Base-by-base conservation (phyloP, 768 basidiomycete genomes). In the Candolleomyces eurysporus region DNA sequence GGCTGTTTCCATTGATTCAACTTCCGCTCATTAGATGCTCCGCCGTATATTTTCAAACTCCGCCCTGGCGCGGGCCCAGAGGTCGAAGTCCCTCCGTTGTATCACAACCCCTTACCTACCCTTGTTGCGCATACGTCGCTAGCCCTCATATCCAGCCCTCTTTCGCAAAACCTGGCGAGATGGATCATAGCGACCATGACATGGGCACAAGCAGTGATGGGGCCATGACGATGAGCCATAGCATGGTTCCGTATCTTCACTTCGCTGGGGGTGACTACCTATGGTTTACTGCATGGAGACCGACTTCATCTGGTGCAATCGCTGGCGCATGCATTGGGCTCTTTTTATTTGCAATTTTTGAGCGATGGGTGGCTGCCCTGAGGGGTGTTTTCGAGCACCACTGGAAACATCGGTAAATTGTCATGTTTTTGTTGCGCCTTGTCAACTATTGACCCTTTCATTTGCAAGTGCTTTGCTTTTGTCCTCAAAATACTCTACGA, bases 281-380 rank as follows among this genome's bases (percentile, higher is more conserved):
- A 11, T 76, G 84, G 72, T 94, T 95, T 76, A 65, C 83, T 60
- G 74, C 80, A 1, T 90, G 89, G 88, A 73, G 71, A 5, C 93
- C 94, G 0, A 79, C 79, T 3, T 87, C 91, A 0, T 63, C 76
- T 6, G 92, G 90, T 21, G 87, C 89, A 0, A 82, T 92, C 40
- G 84, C 83, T 21, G 93, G 90, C 0, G 88, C 92, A 43, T 90
- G 87, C 68, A 79, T 96, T 59, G 87, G 82, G 0, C 76, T 96
- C 21, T 77, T 89, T 66, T 42, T 89, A 39, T 76, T 95, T 39
- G 86, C 86, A 7, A 67, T 94, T 10, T 75, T 89, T 42, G 92
- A 94, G 53, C 79, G 94, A 63, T 87, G 84, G 73, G 71, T 96
- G 48, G 71, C 82, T 17, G 88, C 87, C 0, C 74, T 81, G 58